Evolutionary conservation across 1,139 yeast genomes (phyloP).

Genomic region (Sugiyamaella xylanicola): DNA sequence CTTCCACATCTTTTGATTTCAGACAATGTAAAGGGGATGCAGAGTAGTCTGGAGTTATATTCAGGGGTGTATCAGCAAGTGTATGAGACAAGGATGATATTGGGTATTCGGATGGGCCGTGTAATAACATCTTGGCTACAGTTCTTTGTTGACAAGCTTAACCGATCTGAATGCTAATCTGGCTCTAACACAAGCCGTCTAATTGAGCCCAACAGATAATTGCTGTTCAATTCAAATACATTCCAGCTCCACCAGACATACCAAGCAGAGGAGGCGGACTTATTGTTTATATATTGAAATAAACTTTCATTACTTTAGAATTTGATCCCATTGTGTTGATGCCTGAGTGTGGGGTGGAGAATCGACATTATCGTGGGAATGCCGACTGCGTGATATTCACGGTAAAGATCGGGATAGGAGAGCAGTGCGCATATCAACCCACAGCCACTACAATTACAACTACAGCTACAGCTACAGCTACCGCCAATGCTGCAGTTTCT

Average conservation of each 20-base stretch:
- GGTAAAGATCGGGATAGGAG: neutral
- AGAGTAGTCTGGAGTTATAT: neutral
- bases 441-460: too few relatives aligned
- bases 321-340: neutral
- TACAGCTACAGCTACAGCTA: too few relatives aligned
- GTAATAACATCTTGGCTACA: too few relatives aligned
- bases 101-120: neutral
- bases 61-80: neutral
- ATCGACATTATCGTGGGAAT: neutral
- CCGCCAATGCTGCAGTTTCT: too few relatives aligned
- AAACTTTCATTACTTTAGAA: neutral
- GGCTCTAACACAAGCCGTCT: too few relatives aligned
- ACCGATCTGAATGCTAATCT: too few relatives aligned
- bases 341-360: neutral
- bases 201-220: too few relatives aligned
- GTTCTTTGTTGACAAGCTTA: too few relatives aligned
- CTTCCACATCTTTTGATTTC: slow-evolving; percentile 20
- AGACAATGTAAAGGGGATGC: slow-evolving; percentile 9
- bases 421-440: too few relatives aligned
- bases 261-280: neutral
- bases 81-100: neutral
- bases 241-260: too few relatives aligned
- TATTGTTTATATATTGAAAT: neutral
- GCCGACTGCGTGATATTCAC: neutral
- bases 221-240: too few relatives aligned